Conservation (phyloP, 495 filamentous ascomycete species). For the Cenococcum geophilum region DNA sequence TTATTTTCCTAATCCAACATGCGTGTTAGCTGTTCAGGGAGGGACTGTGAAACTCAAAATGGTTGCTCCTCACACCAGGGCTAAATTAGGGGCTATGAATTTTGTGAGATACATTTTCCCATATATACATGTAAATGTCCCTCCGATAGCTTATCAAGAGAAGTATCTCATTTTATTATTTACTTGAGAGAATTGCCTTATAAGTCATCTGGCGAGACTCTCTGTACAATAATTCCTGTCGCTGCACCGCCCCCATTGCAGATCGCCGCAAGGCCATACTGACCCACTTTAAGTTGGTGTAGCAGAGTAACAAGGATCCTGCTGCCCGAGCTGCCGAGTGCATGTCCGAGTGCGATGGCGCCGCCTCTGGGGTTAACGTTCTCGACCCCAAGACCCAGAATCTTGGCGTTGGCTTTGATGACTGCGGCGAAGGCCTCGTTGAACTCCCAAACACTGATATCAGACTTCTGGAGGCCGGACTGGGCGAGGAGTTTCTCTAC, state of each 20-base stretch:
- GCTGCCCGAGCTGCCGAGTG: slow-evolving; percentile 87
- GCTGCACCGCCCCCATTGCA: slow-evolving; percentile 95
- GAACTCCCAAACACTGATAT: slow-evolving; percentile 94
- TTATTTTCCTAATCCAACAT: no score
- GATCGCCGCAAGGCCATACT: slow-evolving; percentile 92
- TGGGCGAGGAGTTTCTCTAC: slow-evolving; percentile 84
- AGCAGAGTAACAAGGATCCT: slow-evolving; percentile 85
- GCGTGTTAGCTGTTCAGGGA: no score
- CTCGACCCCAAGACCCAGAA: slow-evolving; percentile 67
- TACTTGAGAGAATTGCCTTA: not conserved
- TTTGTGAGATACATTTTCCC: no score
- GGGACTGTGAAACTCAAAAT: no score
- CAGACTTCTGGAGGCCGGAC: slow-evolving; percentile 80
- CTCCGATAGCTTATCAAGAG: no score
- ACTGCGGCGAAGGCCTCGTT: slow-evolving; percentile 97
- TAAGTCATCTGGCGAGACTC: slow-evolving; percentile 42
- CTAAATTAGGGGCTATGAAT: no score
- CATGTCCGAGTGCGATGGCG: slow-evolving; percentile 90
- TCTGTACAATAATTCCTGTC: slow-evolving; percentile 86
- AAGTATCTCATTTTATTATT: no score
- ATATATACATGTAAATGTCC: no score
- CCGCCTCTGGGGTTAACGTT: slow-evolving; percentile 85
- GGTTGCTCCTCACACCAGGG: no score
- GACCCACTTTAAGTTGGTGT: slow-evolving; percentile 81
- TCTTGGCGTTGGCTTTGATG: slow-evolving; percentile 92